Conservation (phyloP, 352 stramenopile species). For the Ophiocytium majus region DNA sequence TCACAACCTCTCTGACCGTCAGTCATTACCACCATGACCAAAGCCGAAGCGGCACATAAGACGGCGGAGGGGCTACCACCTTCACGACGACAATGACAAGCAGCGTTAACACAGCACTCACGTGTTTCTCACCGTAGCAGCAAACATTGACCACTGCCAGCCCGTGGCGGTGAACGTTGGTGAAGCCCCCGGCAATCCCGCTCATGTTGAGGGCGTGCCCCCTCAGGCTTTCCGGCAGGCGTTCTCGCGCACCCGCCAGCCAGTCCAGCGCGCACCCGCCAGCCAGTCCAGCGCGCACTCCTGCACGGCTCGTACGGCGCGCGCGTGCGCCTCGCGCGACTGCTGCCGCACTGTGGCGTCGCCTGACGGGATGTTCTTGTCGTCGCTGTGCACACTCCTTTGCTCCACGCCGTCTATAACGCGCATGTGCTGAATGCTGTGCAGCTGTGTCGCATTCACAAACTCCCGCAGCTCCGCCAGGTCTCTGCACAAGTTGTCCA, state of each 20-base stretch:
- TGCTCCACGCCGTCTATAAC: background rate
- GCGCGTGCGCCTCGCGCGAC: background rate
- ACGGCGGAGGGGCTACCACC: background rate
- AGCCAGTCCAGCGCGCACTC: slow-evolving; percentile 12
- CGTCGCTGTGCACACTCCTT: background rate
- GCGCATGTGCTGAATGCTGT: slow-evolving; percentile 5
- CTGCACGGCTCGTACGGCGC: background rate
- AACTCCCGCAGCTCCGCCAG: background rate
- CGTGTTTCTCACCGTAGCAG: slow-evolving; percentile 5
- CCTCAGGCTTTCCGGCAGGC: background rate
- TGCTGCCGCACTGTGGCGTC: background rate
- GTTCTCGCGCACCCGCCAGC: background rate
- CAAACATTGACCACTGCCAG: slow-evolving; percentile 13
- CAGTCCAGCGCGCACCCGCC: background rate
- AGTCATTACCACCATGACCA: background rate
- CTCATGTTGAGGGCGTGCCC: background rate
- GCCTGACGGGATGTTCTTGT: background rate
- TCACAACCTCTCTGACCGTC: too few species aligned
- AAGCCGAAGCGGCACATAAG: background rate
- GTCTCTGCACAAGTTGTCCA: background rate
- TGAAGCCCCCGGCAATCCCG: background rate
- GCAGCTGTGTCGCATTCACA: background rate
- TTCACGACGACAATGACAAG: background rate
- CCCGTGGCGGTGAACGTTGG: slow-evolving; percentile 1
- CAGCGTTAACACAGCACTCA: background rate